Conservation (phyloP, 2,329 filamentous ascomycete species). For the Colletotrichum eleusines region DNA sequence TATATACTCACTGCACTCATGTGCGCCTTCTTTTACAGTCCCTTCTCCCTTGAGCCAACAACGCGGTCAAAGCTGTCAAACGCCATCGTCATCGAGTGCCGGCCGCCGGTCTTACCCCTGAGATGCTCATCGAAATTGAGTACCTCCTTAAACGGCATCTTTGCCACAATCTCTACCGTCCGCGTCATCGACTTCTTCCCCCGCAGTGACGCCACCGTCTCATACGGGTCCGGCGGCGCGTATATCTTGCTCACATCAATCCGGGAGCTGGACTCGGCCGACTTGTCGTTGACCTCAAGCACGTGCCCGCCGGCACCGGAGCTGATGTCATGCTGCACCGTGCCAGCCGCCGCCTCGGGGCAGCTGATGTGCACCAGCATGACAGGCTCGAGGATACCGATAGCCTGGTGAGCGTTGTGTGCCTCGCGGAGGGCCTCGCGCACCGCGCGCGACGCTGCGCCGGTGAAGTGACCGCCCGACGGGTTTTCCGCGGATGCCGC, state of each 20-base stretch:
- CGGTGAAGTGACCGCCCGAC: constrained; percentile 75
- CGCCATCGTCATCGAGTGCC: constrained; percentile 72
- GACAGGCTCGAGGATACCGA: constrained; percentile 89
- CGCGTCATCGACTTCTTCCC: constrained; percentile 62
- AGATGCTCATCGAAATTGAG: constrained; percentile 92
- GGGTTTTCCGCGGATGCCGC: constrained; percentile 68
- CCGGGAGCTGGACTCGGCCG: constrained; percentile 52
- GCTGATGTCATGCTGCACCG: constrained; percentile 85
- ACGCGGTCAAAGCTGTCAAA: constrained; percentile 70
- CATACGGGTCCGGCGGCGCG: constrained; percentile 86
- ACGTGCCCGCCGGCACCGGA: constrained; percentile 79
- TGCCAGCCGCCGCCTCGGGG: constrained; percentile 83
- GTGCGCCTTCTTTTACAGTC: constrained; percentile 46
- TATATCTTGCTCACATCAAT: constrained; percentile 85
- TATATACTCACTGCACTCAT: constrained; percentile 1
- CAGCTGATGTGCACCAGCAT: constrained; percentile 91
- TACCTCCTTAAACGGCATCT: constrained; percentile 96
- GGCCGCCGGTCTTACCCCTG: constrained; percentile 86
- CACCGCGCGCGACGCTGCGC: constrained; percentile 72
- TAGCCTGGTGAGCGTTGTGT: constrained; percentile 59
- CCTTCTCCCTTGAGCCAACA: constrained; percentile 66
- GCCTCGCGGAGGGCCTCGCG: constrained; percentile 76
- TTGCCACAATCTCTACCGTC: constrained; percentile 78
- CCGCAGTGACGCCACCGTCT: constrained; percentile 68
- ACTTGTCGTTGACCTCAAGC: constrained; percentile 74